Conservation (phyloP, 1,284 basidiomycete species). For the Xerocomus minutiporus region DNA sequence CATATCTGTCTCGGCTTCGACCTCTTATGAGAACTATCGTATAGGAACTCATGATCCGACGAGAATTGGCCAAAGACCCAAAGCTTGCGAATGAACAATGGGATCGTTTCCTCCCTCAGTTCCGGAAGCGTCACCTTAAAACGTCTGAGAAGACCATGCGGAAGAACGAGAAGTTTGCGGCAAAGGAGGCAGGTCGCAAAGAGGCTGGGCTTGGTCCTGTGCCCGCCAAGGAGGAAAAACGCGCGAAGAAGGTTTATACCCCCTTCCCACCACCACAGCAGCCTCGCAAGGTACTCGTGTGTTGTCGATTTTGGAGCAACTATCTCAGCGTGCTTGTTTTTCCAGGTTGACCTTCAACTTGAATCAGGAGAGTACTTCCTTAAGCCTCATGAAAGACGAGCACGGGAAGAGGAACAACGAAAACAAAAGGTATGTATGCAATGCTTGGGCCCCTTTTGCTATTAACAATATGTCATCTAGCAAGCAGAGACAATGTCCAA, state of each 20-base stretch:
- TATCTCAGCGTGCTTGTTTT: slow-evolving; percentile 11
- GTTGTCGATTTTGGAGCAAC: not conserved
- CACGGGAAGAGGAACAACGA: slow-evolving; percentile 56
- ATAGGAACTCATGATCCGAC: slow-evolving; percentile 97
- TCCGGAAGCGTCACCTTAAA: slow-evolving; percentile 89
- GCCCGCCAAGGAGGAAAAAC: slow-evolving; percentile 40
- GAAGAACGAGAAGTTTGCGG: slow-evolving; percentile 67
- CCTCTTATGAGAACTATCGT: slow-evolving; percentile 5
- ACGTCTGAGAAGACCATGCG: slow-evolving; percentile 88
- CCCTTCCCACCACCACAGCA: slow-evolving; percentile 96
- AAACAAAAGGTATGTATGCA: slow-evolving; percentile 66
- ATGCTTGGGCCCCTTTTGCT: not conserved
- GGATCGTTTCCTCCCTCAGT: slow-evolving; percentile 97
- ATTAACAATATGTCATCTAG: slow-evolving; percentile 36
- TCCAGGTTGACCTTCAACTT: slow-evolving; percentile 84
- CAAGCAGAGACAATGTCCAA: slow-evolving; percentile 72
- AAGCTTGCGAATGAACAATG: slow-evolving; percentile 92
- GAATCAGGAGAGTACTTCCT: slow-evolving; percentile 98
- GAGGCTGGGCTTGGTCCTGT: slow-evolving; percentile 54
- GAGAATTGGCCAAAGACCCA: slow-evolving; percentile 97
- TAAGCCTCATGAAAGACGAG: slow-evolving; percentile 78
- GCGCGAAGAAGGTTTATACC: slow-evolving; percentile 93
- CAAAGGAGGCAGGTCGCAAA: slow-evolving; percentile 55
- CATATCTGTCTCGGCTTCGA: not conserved
- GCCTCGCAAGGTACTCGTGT: slow-evolving; percentile 72